These are phyloP conservation scores for Ogataea paradorogensis DNA, from an alignment of 805 yeast species.

Conservation along the genomic window DNA sequence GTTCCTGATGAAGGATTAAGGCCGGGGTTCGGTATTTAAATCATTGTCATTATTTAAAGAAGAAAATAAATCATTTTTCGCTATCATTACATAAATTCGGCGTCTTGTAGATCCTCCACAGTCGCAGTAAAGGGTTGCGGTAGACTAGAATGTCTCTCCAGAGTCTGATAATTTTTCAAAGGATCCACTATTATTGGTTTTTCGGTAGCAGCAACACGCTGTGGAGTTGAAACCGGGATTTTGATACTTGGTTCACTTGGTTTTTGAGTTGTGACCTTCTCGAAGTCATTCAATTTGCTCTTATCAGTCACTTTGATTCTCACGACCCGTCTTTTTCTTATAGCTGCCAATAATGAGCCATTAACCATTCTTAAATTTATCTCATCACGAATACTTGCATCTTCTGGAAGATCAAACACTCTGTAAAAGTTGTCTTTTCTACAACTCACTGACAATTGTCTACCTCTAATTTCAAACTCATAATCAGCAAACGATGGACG, in stretches of 20 bases:
- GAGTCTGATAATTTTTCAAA: constrained; percentile 29
- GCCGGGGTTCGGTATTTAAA: no score
- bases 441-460: constrained; percentile 22
- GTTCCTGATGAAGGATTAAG: no score
- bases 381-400: constrained; percentile 19
- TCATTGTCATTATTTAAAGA: no score
- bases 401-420: constrained; percentile 24
- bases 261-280: not conserved
- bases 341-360: constrained; percentile 17
- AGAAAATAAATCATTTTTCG: no score
- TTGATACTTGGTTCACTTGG: not conserved
- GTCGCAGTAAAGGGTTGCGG: constrained; percentile 17
- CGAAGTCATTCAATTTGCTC: not conserved
- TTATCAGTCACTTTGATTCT: not conserved
- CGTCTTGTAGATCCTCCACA: constrained; percentile 23
- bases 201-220: not conserved
- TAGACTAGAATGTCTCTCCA: constrained; percentile 24
- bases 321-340: constrained; percentile 1
- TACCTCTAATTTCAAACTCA: constrained; percentile 20
- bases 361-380: constrained; percentile 20
- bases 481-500: constrained; percentile 22
- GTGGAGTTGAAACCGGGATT: not conserved
- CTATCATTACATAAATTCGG: constrained; percentile 14
- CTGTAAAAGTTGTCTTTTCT: constrained; percentile 21
- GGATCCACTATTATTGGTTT: constrained; percentile 1